These are phyloP conservation scores for Petunia hybrid DNA, from an alignment of 305 asterid genomes.

Conservation along the genomic window DNA sequence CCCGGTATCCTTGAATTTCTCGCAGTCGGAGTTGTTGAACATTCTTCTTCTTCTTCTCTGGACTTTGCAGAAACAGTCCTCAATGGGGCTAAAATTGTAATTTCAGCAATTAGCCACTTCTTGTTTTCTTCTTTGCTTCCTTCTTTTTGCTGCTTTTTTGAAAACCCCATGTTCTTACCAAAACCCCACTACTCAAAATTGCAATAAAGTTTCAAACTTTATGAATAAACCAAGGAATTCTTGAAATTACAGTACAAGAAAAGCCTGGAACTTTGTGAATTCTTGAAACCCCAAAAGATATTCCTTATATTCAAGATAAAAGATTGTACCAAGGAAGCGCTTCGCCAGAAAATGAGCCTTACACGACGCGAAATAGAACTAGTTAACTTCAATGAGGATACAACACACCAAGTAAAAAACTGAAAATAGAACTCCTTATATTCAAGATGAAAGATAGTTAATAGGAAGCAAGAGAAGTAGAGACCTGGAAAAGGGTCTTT, in stretches of 20 bases:
- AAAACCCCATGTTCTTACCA: constrained; percentile 51
- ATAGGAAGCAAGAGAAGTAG: constrained; percentile 2
- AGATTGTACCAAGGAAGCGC: too few species aligned
- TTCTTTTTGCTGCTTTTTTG: constrained; percentile 58
- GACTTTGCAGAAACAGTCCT: constrained; percentile 53
- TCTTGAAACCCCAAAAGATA: too few species aligned
- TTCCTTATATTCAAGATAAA: too few species aligned
- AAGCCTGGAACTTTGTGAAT: too few species aligned
- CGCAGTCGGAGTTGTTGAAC: constrained; percentile 59
- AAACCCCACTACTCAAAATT: constrained; percentile 4
- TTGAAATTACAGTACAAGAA: neutral
- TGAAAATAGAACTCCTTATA: too few species aligned
- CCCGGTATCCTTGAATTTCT: constrained; percentile 57
- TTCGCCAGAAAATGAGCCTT: too few species aligned
- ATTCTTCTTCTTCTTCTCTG: constrained; percentile 29
- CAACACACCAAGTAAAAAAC: too few species aligned
- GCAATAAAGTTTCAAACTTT: constrained; percentile 26
- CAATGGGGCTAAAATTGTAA: constrained; percentile 57
- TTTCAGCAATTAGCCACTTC: constrained; percentile 68
- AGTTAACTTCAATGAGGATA: too few species aligned
- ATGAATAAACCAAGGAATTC: neutral
- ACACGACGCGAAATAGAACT: too few species aligned
- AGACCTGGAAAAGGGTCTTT: constrained; percentile 29
- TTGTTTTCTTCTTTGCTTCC: constrained; percentile 52
- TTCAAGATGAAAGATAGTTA: neutral